Evolutionary conservation across 352 stramenopile species (phyloP).

Genomic region (Globisporangium irregulare): DNA sequence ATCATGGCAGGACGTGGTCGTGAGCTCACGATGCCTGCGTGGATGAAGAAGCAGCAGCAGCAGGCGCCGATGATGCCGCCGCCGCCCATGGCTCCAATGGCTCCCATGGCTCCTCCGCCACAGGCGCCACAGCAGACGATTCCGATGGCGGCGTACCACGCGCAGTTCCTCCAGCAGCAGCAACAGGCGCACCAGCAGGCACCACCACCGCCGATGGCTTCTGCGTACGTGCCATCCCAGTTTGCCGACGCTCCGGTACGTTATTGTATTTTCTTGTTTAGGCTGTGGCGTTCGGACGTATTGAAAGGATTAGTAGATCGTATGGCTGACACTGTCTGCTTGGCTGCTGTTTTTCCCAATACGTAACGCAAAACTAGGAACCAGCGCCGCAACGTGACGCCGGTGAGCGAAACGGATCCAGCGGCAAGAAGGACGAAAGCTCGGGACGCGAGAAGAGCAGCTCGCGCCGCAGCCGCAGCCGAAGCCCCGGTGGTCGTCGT

Average conservation of each 20-base stretch:
- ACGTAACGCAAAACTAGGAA: background rate
- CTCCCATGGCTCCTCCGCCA: background rate
- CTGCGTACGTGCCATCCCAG: conserved; percentile 30
- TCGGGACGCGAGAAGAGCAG: conserved; percentile 14
- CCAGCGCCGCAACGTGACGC: background rate
- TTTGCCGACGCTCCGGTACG: conserved; percentile 62
- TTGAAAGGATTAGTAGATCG: background rate
- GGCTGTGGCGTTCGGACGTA: too few relatives aligned
- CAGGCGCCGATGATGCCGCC: conserved; percentile 4
- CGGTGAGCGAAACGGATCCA: conserved; percentile 12
- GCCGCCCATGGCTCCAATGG: background rate
- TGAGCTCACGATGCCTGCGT: conserved; percentile 83
- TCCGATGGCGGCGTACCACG: conserved; percentile 11
- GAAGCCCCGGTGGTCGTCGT: conserved; percentile 15
- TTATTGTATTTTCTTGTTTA: background rate
- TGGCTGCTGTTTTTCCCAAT: background rate
- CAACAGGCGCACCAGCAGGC: conserved; percentile 8
- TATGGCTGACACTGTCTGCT: background rate
- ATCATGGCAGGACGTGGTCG: conserved; percentile 78
- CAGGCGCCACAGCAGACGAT: conserved; percentile 17
- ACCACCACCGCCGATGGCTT: conserved; percentile 8
- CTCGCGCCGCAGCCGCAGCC: conserved; percentile 16
- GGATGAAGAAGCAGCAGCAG: conserved; percentile 84
- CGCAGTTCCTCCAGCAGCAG: conserved; percentile 5
- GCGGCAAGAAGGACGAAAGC: conserved; percentile 12